phyloP scores from a whole-genome alignment of 1,284 basidiomycete genomes.

The Pseudozyma thailandica region DNA sequence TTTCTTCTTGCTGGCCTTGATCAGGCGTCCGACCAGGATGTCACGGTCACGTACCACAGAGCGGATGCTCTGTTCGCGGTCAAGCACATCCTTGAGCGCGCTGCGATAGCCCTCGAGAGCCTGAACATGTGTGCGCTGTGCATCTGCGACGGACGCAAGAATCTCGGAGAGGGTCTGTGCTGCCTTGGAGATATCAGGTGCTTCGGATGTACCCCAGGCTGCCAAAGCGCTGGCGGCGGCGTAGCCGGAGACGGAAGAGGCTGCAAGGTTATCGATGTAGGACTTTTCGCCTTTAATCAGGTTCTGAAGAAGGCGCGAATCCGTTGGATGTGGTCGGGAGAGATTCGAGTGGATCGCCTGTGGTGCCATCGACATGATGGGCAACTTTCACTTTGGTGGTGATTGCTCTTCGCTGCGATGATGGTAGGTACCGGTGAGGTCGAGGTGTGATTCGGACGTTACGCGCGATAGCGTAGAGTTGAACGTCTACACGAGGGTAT shows the following conservation, averaged over 20 bases:
- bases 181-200: conserved; percentile 65
- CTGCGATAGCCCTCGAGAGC: conserved; percentile 68
- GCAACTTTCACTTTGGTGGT: neutral
- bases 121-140: conserved; percentile 68
- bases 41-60: conserved; percentile 69
- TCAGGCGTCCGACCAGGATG: conserved; percentile 69
- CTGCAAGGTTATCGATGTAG: conserved; percentile 60
- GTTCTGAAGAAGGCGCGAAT: conserved; percentile 68
- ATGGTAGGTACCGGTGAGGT: neutral
- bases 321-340: conserved; percentile 61
- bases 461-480: too few relatives aligned
- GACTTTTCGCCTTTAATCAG: conserved; percentile 69
- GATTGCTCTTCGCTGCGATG: neutral
- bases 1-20: conserved; percentile 68
- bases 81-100: conserved; percentile 69
- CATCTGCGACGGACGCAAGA: conserved; percentile 64
- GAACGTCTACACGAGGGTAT: too few relatives aligned
- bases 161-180: conserved; percentile 66
- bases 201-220: conserved; percentile 69
- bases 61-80: conserved; percentile 68
- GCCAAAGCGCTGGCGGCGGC: conserved; percentile 67
- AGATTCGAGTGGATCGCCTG: conserved; percentile 57
- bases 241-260: conserved; percentile 41
- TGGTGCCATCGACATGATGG: conserved; percentile 51
- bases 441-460: neutral